These are phyloP conservation scores for Diophrys appendiculata DNA, from an alignment of 73 alveolate species.

Conservation along the genomic window DNA sequence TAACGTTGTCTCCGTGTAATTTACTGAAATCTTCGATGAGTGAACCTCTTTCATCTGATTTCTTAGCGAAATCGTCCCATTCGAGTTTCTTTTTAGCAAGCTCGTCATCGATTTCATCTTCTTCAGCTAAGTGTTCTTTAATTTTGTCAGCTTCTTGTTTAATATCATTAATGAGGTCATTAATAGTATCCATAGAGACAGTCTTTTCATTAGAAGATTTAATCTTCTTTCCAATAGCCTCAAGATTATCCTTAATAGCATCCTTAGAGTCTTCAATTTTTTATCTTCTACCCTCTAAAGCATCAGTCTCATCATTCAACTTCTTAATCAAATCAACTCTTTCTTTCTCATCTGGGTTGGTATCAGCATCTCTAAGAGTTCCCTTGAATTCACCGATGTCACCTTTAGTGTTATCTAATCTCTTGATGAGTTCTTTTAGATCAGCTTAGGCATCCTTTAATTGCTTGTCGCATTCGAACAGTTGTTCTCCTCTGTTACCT, in stretches of 20 bases:
- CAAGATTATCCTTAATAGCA: not conserved
- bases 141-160: not conserved
- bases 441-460: constrained; percentile 3
- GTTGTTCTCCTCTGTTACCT: constrained; percentile 8
- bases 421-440: not conserved
- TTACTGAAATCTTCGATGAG: constrained; percentile 11
- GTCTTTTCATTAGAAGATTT: not conserved
- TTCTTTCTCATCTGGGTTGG: constrained; percentile 1
- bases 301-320: not conserved
- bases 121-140: not conserved
- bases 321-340: constrained; percentile 7
- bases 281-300: not conserved
- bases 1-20: constrained; percentile 1
- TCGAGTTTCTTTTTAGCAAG: not conserved
- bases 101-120: not conserved
- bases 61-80: constrained; percentile 2
- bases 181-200: not conserved
- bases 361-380: not conserved
- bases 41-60: not conserved
- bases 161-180: constrained; percentile 1
- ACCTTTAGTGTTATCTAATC: not conserved
- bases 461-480: constrained; percentile 7
- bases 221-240: constrained; percentile 4
- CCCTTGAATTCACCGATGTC: constrained; percentile 5
- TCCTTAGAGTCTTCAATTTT: not conserved